Conservation (phyloP, 2,329 filamentous ascomycete species). For the Plenodomus biglobosus region DNA sequence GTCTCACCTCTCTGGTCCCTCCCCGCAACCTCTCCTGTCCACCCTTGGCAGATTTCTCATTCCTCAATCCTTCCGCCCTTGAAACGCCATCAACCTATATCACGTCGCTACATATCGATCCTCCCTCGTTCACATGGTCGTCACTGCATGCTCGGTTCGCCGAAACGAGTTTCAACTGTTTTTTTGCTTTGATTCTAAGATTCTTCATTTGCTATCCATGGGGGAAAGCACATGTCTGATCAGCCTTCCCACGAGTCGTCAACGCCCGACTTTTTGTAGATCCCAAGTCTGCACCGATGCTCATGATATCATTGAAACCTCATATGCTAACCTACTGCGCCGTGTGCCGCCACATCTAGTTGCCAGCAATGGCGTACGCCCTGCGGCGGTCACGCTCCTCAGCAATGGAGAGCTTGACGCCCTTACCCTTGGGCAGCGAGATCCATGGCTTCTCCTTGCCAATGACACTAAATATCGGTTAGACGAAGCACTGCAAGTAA, state of each 20-base stretch:
- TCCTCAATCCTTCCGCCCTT: too few relatives aligned
- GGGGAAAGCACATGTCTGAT: conserved; percentile 37
- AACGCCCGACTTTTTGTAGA: conserved; percentile 41
- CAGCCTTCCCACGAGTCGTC: conserved; percentile 37
- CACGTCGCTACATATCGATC: too few relatives aligned
- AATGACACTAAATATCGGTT: conserved; percentile 64
- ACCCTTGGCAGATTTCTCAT: too few relatives aligned
- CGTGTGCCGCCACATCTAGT: conserved; percentile 42
- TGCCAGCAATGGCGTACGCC: conserved; percentile 61
- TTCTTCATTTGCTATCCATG: conserved; percentile 35
- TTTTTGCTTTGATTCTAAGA: conserved; percentile 20
- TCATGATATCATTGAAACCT: conserved; percentile 33
- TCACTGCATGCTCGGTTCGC: background rate
- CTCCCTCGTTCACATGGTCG: background rate
- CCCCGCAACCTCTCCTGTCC: too few relatives aligned
- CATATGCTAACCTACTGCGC: conserved; percentile 28
- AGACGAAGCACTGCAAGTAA: conserved; percentile 6
- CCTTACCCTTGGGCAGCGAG: conserved; percentile 99
- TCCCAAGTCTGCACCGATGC: conserved; percentile 29
- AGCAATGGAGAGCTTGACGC: conserved; percentile 95
- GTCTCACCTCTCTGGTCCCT: too few relatives aligned
- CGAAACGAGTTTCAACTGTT: conserved; percentile 15
- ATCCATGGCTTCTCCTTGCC: conserved; percentile 99
- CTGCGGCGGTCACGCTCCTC: conserved; percentile 98
- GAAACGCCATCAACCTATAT: too few relatives aligned